Evolutionary conservation across 2,329 filamentous ascomycete genomes (phyloP), one percentile per base, ranked within the genome.

Genomic region (Didymella pomorum): DNA sequence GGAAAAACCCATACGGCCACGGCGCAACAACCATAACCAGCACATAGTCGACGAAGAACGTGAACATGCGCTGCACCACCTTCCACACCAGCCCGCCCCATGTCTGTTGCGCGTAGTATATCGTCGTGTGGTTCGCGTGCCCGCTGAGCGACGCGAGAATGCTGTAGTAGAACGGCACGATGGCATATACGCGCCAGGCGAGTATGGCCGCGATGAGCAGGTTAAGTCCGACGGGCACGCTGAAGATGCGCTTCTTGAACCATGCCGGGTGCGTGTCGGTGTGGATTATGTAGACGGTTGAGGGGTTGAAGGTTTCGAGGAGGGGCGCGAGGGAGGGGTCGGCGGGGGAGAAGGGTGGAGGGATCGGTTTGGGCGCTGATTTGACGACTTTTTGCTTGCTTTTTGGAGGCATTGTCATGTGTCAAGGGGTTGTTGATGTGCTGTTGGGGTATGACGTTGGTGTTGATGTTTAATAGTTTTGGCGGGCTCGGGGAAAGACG

Each of bases 161-260:
- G 48, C 81, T 79, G 68, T 86, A 84, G 81, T 98, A 98, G 75
- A 86, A 89, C 0, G 91, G 91, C 12, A 85, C 65, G 66, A 92
- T 88, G 75, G 82, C 80, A 75, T 85, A 91, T 60, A 89, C 80
- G 63, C 93, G 89, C 81, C 87, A 87, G 58, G 83, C 67, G 67
- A 97, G 87, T 29, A 91, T 77, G 2, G 82, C 70, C 9, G 83
- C 80, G 56, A 97, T 87, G 65, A 80, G 78, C 31, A 89, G 56
- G 77, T 97, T 97, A 78, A 97, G 87, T 18, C 87, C 76, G 18
- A 92, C 83, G 16, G 93, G 92, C 0, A 97, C 87, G 46, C 87
- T 70, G 78, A 97, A 97, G 69, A 96, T 89, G 71, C 91, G 90
- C 74, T 86, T 86, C 79, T 97, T 97, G 79, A 93, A 87, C 26